Base-by-base conservation (phyloP, 306 rosid species). In the Cucumis cinereus region DNA sequence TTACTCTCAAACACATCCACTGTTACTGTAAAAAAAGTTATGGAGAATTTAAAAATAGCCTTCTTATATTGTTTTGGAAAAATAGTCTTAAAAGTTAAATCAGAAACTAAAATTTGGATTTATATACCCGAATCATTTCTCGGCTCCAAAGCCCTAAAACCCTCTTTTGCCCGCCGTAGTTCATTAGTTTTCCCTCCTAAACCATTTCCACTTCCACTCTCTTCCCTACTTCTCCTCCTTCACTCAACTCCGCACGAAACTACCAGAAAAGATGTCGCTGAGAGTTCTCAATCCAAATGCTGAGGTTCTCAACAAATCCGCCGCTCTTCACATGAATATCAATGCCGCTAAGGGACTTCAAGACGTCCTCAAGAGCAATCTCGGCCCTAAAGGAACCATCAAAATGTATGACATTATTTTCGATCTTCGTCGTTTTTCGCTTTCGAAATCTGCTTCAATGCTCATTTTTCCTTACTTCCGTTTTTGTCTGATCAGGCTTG, bases 321-420 rank as follows among this genome's bases (percentile, higher is more conserved):
- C 93, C 67, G 99, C 99, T 20, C 87, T 94, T 30, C 96, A 94
- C 77, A 92, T 90, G 96, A 94, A 92, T 86, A 92, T 89, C 91
- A 92, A 94, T 78, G 99, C 97, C 74, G 99, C 99, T 66, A 94
- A 94, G 86, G 97, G 97, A 47, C 84, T 94, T 66, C 96, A 90
- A 54, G 99, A 94, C 75, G 99, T 94, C 16, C 99, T 92, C 85
- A 90, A 92, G 77, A 81, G 89, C 70, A 94, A 94, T 72, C 97
- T 94, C 60, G 99, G 99, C 13, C 99, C 99, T 61, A 94, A 94
- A 57, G 98, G 99, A 71, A 94, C 97, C 61, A 92, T 94, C 90
- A 94, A 92, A 79, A 94, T 94, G 98, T 91, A 77, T 12, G 7
- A 1, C 2, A 14, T 47, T 26, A 24, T 24, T 1, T 6, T 16